phyloP scores from a whole-genome alignment of 495 filamentous ascomycete genomes.

The Penicillium atrosanguineum region DNA sequence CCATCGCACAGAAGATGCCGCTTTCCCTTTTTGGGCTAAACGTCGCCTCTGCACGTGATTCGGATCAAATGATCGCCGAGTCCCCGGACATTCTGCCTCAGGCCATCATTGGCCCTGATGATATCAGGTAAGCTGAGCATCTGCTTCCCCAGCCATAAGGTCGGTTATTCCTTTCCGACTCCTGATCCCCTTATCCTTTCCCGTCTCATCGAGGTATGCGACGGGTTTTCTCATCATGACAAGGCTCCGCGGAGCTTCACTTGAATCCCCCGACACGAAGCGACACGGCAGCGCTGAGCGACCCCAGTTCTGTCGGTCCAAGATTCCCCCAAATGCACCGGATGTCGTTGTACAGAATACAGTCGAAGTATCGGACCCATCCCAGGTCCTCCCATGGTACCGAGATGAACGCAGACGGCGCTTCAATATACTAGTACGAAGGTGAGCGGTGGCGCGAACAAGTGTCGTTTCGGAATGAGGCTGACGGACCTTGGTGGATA shows the following conservation, averaged over 20 bases:
- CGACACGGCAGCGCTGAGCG: slow-evolving; percentile 27
- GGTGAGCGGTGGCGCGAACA: slow-evolving; percentile 33
- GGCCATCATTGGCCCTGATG: slow-evolving; percentile 18
- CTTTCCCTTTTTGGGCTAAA: slow-evolving; percentile 13
- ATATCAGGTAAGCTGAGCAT: slow-evolving; percentile 25
- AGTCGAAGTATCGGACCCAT: slow-evolving; percentile 44
- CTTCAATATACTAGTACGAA: slow-evolving; percentile 53
- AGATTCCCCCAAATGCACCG: slow-evolving; percentile 49
- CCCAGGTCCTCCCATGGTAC: slow-evolving; percentile 45
- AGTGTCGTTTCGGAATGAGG: slow-evolving; percentile 1
- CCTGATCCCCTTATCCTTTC: neutral
- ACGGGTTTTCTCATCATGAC: slow-evolving; percentile 35
- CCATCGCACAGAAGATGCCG: slow-evolving; percentile 18
- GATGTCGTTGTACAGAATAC: slow-evolving; percentile 49
- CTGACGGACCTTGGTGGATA: slow-evolving; percentile 31
- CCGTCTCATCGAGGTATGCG: slow-evolving; percentile 26
- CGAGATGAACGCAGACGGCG: slow-evolving; percentile 49
- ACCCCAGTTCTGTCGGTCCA: slow-evolving; percentile 35
- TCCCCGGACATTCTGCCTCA: slow-evolving; percentile 13
- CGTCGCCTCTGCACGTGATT: neutral
- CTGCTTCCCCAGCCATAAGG: neutral
- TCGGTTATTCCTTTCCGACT: neutral
- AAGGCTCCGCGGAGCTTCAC: slow-evolving; percentile 47
- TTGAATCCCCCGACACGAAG: slow-evolving; percentile 35
- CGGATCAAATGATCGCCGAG: slow-evolving; percentile 11